Evolutionary conservation across 2,329 filamentous ascomycete species (phyloP), one percentile per base, ranked within the genome.

Genomic region (Colletotrichum liaoningense): DNA sequence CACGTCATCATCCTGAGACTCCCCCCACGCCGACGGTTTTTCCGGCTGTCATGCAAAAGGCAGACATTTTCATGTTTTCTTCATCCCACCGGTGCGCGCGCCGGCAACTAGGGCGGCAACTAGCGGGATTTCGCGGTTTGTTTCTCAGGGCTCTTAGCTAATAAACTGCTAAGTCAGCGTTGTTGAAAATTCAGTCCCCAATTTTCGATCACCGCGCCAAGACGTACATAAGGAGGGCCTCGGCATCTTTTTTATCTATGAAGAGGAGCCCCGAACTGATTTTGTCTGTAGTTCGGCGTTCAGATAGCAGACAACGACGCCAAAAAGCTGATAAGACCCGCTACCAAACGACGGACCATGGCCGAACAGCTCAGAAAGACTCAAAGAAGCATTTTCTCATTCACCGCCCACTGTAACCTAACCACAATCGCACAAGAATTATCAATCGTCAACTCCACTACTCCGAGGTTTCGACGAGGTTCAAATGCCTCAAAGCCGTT

Each of bases 381-480:
- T 35, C 38, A 14, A 67, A 42, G 49, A 28, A 33, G 57, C 24
- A 59, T 49, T 73, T 49, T 46, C 19, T 55, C 46, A 46, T 56
- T 69, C 59, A 70, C 70, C 67, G 67, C 60, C 66, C 60, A 63
- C 11, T 60, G 55, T 33, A 35, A 58, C 33, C 70, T 57, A 65
- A 35, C 55, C 67, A 33, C 11, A 59, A 69, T 59, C 30, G 42
- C 24, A 22, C 58, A 63, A 26, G 49, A 26, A 59, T 55, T 24
- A 22, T 60, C 66, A 60, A 49, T 38, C 12, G 35, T 24, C 42
- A 33, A 73, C 67, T 60, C 70, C 70, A 73, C 70, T 24, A 65
- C 33, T 55, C 70, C 70, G 70, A 73, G 60, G 33, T 70, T 60
- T 73, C 70, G 19, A 73, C 70, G 67, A 73, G 67, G 30, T 38